A percentile compares a stretch with the other conserved stretches of the same genome.
Conservation (phyloP, 805 yeast species). For the Teunomyces lycoperdinae region DNA sequence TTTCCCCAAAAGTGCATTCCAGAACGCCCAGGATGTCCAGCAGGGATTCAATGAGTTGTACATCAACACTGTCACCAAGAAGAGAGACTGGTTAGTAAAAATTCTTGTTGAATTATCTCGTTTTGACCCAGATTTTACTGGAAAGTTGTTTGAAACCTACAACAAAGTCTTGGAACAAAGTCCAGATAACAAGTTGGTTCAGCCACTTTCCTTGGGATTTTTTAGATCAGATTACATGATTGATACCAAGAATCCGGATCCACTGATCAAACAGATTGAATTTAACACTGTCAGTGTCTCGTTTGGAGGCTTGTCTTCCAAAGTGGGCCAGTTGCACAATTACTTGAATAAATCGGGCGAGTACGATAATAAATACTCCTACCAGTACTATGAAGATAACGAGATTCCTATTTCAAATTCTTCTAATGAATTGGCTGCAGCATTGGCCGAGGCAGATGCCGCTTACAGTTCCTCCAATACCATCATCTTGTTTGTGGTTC, state of each 20-base stretch:
- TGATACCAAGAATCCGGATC: constrained; percentile 31
- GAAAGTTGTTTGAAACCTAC: constrained; percentile 66
- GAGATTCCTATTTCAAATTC: constrained; percentile 72
- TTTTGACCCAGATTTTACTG: constrained; percentile 77
- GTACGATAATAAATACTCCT: constrained; percentile 46
- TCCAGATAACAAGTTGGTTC: constrained; percentile 40
- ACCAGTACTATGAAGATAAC: constrained; percentile 41
- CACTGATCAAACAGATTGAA: constrained; percentile 83
- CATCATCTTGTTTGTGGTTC: constrained; percentile 73
- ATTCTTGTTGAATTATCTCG: constrained; percentile 53
- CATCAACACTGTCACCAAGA: constrained; percentile 56
- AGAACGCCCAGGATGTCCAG: constrained; percentile 66
- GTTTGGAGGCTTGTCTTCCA: constrained; percentile 85
- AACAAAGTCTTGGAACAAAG: constrained; percentile 46
- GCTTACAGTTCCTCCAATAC: constrained; percentile 52
- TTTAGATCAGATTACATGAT: constrained; percentile 88
- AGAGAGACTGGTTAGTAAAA: constrained; percentile 57
- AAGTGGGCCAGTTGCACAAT: constrained; percentile 72
- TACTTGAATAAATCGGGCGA: constrained; percentile 58
- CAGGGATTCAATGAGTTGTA: constrained; percentile 69
- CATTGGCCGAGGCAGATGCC: constrained; percentile 63
- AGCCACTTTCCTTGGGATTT: constrained; percentile 72
- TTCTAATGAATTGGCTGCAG: constrained; percentile 56
- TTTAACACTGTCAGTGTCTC: constrained; percentile 95
- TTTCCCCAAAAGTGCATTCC: constrained; percentile 65